These are phyloP conservation scores for Naematelia aurantialba DNA, from an alignment of 768 basidiomycete genomes.

Conservation along the genomic window DNA sequence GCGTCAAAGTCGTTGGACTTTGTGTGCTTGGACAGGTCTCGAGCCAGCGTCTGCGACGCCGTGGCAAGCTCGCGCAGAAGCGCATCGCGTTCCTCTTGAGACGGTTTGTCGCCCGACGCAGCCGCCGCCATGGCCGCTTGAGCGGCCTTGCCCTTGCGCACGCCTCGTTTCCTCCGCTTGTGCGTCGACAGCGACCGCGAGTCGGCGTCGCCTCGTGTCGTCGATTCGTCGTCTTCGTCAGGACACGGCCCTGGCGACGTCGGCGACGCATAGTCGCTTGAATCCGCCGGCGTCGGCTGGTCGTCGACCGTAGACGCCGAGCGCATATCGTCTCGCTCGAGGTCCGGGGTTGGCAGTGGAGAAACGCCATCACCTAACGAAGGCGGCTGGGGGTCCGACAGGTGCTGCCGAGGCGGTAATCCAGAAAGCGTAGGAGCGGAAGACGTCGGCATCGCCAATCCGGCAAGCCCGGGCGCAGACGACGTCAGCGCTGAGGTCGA, in stretches of 20 bases:
- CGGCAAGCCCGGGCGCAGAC: constrained; percentile 22
- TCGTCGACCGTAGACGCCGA: constrained; percentile 37
- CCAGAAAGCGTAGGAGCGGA: constrained; percentile 4
- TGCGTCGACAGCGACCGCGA: constrained; percentile 67
- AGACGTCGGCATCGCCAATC: neutral
- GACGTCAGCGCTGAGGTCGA: constrained; percentile 39
- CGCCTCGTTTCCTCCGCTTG: constrained; percentile 78
- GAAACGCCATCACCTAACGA: no score
- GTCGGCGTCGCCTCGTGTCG: constrained; percentile 41
- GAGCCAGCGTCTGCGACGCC: constrained; percentile 74
- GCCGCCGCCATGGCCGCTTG: constrained; percentile 47
- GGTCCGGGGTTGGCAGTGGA: constrained; percentile 27
- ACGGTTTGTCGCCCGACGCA: constrained; percentile 56
- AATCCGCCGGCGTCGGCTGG: constrained; percentile 30
- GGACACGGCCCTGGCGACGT: no score
- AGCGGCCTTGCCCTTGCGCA: constrained; percentile 72
- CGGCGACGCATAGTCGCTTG: constrained; percentile 21
- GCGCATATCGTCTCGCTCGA: constrained; percentile 26
- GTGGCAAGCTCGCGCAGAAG: constrained; percentile 65
- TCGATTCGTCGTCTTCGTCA: constrained; percentile 5
- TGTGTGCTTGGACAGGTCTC: constrained; percentile 60
- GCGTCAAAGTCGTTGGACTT: constrained; percentile 26
- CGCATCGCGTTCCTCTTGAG: constrained; percentile 41
- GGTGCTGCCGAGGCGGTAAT: neutral
- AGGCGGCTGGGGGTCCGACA: constrained; percentile 18